A percentile compares a stretch with the other conserved stretches of the same genome.
phyloP scores from a whole-genome alignment of 1,284 basidiomycete genomes.

The Rhizoctonia solani region DNA sequence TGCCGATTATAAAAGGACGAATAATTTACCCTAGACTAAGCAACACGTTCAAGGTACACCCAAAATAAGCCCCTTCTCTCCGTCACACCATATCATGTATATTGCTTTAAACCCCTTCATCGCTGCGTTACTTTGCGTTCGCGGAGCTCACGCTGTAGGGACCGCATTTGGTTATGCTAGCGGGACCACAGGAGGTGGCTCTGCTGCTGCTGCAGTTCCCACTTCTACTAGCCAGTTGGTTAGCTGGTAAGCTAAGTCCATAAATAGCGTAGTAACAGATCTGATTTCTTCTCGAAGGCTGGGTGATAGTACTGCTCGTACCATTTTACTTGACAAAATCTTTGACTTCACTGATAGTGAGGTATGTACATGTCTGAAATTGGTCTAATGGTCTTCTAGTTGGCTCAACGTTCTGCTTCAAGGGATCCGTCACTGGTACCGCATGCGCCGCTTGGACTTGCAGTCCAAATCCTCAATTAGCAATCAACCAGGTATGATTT shows the following conservation, averaged over 20 bases:
- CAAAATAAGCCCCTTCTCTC: neutral
- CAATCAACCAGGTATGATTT: slow-evolving; percentile 40
- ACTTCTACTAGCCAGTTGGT: slow-evolving; percentile 44
- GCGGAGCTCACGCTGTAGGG: slow-evolving; percentile 37
- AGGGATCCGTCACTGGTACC: slow-evolving; percentile 36
- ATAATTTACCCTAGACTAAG: too few species aligned
- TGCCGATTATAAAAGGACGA: neutral
- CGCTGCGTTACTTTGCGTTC: slow-evolving; percentile 4
- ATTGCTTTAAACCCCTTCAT: neutral
- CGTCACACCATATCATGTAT: neutral
- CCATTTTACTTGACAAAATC: slow-evolving; percentile 45
- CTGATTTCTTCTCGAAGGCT: slow-evolving; percentile 36
- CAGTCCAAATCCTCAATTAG: slow-evolving; percentile 45
- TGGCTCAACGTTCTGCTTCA: neutral
- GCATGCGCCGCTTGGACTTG: slow-evolving; percentile 46
- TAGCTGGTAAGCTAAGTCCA: slow-evolving; percentile 37
- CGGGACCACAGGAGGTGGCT: slow-evolving; percentile 47
- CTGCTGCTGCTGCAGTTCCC: slow-evolving; percentile 44
- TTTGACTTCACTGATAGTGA: slow-evolving; percentile 45
- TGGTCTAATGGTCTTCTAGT: neutral
- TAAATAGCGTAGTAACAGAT: neutral
- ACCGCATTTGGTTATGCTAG: slow-evolving; percentile 43
- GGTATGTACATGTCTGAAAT: neutral
- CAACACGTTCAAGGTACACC: too few species aligned
- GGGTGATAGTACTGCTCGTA: slow-evolving; percentile 43